Evolutionary conservation across 2,329 filamentous ascomycete species (phyloP).

Genomic region (Metarhizium humberi): DNA sequence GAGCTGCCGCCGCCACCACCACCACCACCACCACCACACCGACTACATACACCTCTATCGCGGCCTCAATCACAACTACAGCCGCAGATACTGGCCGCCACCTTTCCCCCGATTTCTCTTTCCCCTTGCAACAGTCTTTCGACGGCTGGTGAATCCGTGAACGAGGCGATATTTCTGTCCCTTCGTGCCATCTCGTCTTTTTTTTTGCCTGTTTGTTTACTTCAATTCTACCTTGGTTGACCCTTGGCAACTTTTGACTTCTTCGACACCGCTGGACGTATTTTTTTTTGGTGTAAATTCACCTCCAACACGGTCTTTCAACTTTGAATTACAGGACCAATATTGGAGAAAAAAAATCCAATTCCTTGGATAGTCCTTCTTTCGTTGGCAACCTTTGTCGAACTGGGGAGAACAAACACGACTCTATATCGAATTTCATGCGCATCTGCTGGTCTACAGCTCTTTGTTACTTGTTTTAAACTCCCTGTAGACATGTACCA

Average conservation of each 20-base stretch:
- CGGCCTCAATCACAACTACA: not conserved
- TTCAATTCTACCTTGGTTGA: slow-evolving; percentile 38
- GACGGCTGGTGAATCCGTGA: not conserved
- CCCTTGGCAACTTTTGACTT: slow-evolving; percentile 34
- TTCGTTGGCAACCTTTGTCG: slow-evolving; percentile 3
- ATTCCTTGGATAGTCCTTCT: not conserved
- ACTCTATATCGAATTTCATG: not conserved
- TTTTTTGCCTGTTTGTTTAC: slow-evolving; percentile 9
- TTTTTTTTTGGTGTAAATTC: not conserved
- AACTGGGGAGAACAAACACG: not conserved
- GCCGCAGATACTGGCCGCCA: not conserved
- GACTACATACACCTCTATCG: not conserved
- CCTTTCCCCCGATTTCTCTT: not conserved
- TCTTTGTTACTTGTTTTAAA: not conserved
- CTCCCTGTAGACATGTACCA: not conserved
- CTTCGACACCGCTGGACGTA: slow-evolving; percentile 5
- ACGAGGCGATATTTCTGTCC: not conserved
- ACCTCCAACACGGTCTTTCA: not conserved
- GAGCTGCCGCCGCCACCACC: not conserved
- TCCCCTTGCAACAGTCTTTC: not conserved
- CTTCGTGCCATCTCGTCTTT: slow-evolving; percentile 2
- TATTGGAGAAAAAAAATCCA: not conserved
- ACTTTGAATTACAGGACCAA: not conserved
- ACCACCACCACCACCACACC: not conserved
- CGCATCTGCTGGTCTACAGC: not conserved